Evolutionary conservation across 2,329 filamentous ascomycete genomes (phyloP), one percentile per base, ranked within the genome.

Genomic region (Fusarium chaquense): DNA sequence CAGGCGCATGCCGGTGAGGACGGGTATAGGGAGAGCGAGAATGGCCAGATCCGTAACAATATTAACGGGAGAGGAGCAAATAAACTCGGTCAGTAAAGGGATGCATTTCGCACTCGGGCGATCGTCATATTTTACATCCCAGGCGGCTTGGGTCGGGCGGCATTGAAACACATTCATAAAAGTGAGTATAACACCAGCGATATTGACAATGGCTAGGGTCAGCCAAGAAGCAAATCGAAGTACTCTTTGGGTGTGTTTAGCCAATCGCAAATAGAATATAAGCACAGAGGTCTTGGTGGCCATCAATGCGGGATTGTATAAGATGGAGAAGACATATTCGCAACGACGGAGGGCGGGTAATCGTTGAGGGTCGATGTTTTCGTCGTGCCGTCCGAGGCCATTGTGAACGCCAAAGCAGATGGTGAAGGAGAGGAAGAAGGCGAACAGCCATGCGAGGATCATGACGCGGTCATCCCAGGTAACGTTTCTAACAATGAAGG

Each of bases 251-350:
- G 88, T 90, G 62, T 93, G 92, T 73, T 90, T 91, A 28, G 93
- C 92, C 49, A 98, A 85, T 41, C 91, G 90, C 51, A 98, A 85
- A 80, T 97, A 98, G 79, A 98, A 98, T 55, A 96, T 86, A 61
- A 98, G 85, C 73, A 98, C 93, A n/a, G 93, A 97, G 0, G 93
- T 94, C 81, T 98, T 98, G 52, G 93, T 93, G 4, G 91, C 90
- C 93, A 97, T 97, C 58, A 97, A 84, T 5, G 93, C 91, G 15
- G 94, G 94, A 76, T 97, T 97, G 90, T 94, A 69, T 41, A 90
- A 77, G 38, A 91, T 84, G 9, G 88, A 89, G 73, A 90, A 90
- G 60, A 85, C 85, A 80, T 90, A 90, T 85, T 90, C 86, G 71
- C 82, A 84, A 51, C 81, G 82, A 60, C 89, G 86, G 67, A 94